Percentiles rank a stretch among this genome's conserved stretches.
These are phyloP conservation scores for Mortierella sp. DNA, from an alignment of 371 early-diverging fungal genomes.

Conservation along the genomic window DNA sequence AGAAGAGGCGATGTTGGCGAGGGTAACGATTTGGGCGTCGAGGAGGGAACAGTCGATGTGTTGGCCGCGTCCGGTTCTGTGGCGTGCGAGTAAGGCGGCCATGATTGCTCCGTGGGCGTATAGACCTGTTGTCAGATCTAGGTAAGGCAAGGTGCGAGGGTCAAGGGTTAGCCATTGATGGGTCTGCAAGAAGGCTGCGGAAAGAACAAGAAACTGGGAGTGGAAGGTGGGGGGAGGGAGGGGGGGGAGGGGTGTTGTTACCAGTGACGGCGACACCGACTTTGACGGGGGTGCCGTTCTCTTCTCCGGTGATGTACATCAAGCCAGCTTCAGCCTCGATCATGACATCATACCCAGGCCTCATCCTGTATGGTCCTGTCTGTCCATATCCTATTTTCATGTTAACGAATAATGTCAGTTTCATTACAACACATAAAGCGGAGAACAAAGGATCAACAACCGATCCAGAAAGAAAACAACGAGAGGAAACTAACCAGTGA, in stretches of 20 bases:
- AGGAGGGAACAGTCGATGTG: slow-evolving; percentile 89
- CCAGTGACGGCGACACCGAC: slow-evolving; percentile 97
- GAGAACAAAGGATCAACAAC: background rate
- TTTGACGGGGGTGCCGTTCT: slow-evolving; percentile 87
- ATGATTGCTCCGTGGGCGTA: slow-evolving; percentile 93
- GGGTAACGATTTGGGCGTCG: slow-evolving; percentile 87
- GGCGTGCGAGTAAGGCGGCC: slow-evolving; percentile 86
- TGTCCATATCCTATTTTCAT: slow-evolving; percentile 76
- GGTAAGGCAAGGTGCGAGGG: background rate
- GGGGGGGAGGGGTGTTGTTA: slow-evolving; percentile 35
- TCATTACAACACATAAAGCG: background rate
- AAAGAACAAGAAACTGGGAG: too few species aligned
- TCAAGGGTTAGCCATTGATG: background rate
- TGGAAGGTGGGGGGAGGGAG: too few species aligned
- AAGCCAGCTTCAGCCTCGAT: slow-evolving; percentile 93
- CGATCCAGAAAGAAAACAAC: background rate
- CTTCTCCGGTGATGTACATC: slow-evolving; percentile 96
- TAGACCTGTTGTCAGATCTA: slow-evolving; percentile 85
- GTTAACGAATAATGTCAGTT: background rate
- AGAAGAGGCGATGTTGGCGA: slow-evolving; percentile 91
- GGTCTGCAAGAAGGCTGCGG: too few species aligned
- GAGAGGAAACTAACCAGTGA: slow-evolving; percentile 65
- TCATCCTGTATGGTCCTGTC: slow-evolving; percentile 84
- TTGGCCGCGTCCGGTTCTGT: slow-evolving; percentile 78
- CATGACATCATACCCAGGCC: slow-evolving; percentile 95